A percentile compares a stretch with the other conserved stretches of the same genome.
Conservation (phyloP, 257 asterid genomes). For the Solanum chiquidenum region DNA sequence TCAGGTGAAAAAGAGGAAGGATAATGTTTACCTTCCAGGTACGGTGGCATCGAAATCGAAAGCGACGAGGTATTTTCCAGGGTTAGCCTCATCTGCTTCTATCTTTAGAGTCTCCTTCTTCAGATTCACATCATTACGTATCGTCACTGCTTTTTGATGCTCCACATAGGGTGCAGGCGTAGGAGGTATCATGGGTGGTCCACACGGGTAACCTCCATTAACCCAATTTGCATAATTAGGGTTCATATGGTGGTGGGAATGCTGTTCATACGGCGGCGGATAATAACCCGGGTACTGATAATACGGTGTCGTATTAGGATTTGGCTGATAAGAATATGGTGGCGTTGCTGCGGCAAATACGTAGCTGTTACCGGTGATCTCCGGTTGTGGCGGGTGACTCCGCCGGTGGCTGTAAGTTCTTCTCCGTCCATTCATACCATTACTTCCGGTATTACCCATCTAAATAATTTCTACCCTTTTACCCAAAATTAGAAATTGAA, state of each 20-base stretch:
- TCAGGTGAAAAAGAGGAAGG: too few species aligned
- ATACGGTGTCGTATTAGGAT: conserved; percentile 60
- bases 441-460: conserved; percentile 86
- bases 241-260: not conserved
- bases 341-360: conserved; percentile 79
- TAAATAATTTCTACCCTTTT: not conserved
- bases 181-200: not conserved
- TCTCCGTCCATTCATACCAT: conserved; percentile 31
- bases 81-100: conserved; percentile 71
- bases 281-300: conserved; percentile 87
- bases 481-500: not conserved
- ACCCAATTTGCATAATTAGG: conserved; percentile 60
- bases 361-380: conserved; percentile 59
- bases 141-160: conserved; percentile 97
- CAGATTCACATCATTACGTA: conserved; percentile 81
- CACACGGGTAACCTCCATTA: conserved; percentile 44
- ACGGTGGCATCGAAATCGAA: conserved; percentile 89
- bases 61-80: conserved; percentile 70
- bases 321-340: conserved; percentile 57
- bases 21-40: conserved; percentile 65
- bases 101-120: conserved; percentile 79
- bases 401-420: conserved; percentile 18
- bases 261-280: conserved; percentile 41
- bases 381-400: conserved; percentile 40
- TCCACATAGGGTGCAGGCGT: conserved; percentile 64